Base-by-base conservation (phyloP, 2,329 filamentous ascomycete genomes). In the Cercospora sojina region DNA sequence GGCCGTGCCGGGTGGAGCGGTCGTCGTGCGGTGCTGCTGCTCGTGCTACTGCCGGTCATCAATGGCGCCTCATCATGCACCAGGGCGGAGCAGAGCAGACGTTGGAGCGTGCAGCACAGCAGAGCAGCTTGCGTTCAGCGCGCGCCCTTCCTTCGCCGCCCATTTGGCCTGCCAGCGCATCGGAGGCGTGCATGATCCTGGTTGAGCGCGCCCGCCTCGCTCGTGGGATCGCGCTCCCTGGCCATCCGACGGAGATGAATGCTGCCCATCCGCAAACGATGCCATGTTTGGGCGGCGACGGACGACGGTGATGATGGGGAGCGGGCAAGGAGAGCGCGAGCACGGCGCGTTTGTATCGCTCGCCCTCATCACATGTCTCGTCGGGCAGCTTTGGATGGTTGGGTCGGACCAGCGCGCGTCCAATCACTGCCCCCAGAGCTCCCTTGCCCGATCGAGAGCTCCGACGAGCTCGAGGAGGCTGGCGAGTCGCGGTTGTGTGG, bases 81-180 rank as follows among this genome's bases (percentile, higher is more conserved):
- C 16, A 61, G 59, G 59, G 59, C 41, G 43, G 59, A 61, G 57
- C 55, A 41, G 59, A 31, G 27, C 18, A 12, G 38, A 51, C 29
- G 29, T n/a, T 16, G n/a, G 18, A n/a, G n/a, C 23, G 55, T 3
- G 32, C 16, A 20, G 18, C n/a, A 55, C 51, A 31, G 23, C 25
- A 55, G n/a, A 47, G 57, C 43, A 49, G 43, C 47, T 51, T 51
- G 35, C 35, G 16, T 38, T n/a, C 13, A 47, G n/a, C 43, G 13
- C n/a, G n/a, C 43, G 35, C 23, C 47, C 47, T 20, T 51, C 18
- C 47, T 25, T 51, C 47, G 47, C 47, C 47, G 18, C 47, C 47
- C 47, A 51, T 51, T 25, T n/a, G 6, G 27, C 35, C 10, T 62
- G 59, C 59, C 59, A 62, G 59, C 59, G 59, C 59, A 62, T 35